These are phyloP conservation scores for Ogataea henricii DNA, from an alignment of 805 yeast genomes.

Conservation along the genomic window DNA sequence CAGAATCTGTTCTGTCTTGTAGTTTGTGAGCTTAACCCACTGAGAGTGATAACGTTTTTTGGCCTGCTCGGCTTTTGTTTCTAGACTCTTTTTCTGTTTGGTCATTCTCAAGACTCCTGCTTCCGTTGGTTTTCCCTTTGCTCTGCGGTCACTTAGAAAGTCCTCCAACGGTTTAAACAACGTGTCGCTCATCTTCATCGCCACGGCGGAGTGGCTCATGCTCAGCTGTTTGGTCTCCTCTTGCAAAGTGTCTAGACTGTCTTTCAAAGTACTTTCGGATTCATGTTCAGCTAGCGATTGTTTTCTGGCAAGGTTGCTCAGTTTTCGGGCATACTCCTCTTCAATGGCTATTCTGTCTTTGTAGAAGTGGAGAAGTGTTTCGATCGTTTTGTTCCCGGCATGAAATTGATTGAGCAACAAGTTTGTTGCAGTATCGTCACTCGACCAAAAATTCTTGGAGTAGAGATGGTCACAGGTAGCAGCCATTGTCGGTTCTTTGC, in stretches of 20 bases:
- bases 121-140: slow-evolving; percentile 58
- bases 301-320: slow-evolving; percentile 52
- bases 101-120: slow-evolving; percentile 56
- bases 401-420: slow-evolving; percentile 58
- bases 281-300: slow-evolving; percentile 24
- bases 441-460: slow-evolving; percentile 46
- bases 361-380: slow-evolving; percentile 49
- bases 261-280: slow-evolving; percentile 61
- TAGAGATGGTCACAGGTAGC: slow-evolving; percentile 21
- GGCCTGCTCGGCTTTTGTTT: slow-evolving; percentile 38
- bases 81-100: slow-evolving; percentile 44
- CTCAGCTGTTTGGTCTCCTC: slow-evolving; percentile 62
- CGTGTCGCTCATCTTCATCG: slow-evolving; percentile 51
- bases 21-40: slow-evolving; percentile 58
- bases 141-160: slow-evolving; percentile 53
- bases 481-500: background rate
- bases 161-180: slow-evolving; percentile 53
- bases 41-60: slow-evolving; percentile 57
- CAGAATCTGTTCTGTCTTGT: slow-evolving; percentile 61
- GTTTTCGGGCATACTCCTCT: slow-evolving; percentile 64
- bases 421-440: slow-evolving; percentile 60
- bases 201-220: slow-evolving; percentile 53
- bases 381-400: slow-evolving; percentile 59
- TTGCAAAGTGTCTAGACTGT: slow-evolving; percentile 59
- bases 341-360: slow-evolving; percentile 64